Evolutionary conservation across 2,329 filamentous ascomycete species (phyloP).

Genomic region (Aspergillus nomiae): DNA sequence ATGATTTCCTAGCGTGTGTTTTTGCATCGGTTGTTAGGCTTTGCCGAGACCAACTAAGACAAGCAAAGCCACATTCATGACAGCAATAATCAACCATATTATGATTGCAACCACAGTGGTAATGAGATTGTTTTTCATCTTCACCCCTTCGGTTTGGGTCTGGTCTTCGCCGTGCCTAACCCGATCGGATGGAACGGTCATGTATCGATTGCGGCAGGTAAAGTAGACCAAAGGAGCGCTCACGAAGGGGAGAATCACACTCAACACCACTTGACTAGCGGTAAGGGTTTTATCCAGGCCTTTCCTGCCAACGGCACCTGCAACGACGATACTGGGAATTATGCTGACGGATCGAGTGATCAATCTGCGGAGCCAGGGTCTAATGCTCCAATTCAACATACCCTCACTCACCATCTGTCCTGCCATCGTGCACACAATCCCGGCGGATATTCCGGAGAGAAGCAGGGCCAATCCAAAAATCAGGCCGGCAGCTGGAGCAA

Average conservation of each 20-base stretch:
- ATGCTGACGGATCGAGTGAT: conserved; percentile 80
- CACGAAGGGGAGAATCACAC: conserved; percentile 79
- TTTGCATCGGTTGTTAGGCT: conserved; percentile 25
- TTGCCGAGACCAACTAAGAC: conserved; percentile 64
- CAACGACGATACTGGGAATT: conserved; percentile 79
- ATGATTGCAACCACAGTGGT: conserved; percentile 59
- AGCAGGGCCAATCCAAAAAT: conserved; percentile 83
- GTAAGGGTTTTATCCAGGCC: conserved; percentile 73
- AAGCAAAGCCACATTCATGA: conserved; percentile 78
- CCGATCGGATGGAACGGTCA: conserved; percentile 65
- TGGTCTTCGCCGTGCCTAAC: conserved; percentile 35
- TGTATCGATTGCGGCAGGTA: conserved; percentile 75
- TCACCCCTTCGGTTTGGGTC: conserved; percentile 39
- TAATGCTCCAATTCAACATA: conserved; percentile 71
- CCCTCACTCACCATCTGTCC: conserved; percentile 89
- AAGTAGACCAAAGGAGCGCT: conserved; percentile 82
- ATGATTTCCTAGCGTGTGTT: background rate
- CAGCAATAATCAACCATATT: conserved; percentile 73
- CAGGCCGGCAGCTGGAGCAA: conserved; percentile 75
- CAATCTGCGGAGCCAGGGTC: conserved; percentile 77
- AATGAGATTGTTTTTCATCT: conserved; percentile 74
- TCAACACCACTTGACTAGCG: conserved; percentile 75
- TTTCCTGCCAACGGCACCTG: conserved; percentile 70
- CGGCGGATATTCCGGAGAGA: conserved; percentile 77
- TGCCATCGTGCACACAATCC: conserved; percentile 85